A percentile compares a stretch with the other conserved stretches of the same genome.
phyloP scores from a whole-genome alignment of 352 stramenopile species.

The Phytophthora vignae region DNA sequence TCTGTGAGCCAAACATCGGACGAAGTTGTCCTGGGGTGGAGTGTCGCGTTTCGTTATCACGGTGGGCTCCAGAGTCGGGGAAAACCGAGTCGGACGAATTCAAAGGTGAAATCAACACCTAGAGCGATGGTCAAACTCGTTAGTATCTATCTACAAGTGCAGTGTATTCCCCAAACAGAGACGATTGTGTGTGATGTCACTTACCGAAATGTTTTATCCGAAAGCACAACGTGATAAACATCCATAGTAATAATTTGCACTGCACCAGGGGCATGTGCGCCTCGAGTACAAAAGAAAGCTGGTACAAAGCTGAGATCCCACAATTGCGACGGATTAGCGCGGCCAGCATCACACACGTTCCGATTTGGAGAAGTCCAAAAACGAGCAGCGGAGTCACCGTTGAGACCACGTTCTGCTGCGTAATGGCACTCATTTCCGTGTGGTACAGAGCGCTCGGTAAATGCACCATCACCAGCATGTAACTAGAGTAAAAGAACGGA shows the following conservation, averaged over 20 bases:
- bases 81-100: constrained; percentile 6
- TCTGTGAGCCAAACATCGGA: no score
- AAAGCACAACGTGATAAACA: constrained; percentile 19
- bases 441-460: constrained; percentile 30
- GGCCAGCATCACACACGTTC: constrained; percentile 2
- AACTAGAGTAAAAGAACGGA: constrained; percentile 34
- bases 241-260: constrained; percentile 42
- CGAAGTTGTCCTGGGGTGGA: no score
- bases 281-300: constrained; percentile 49
- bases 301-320: constrained; percentile 18
- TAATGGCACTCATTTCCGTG: constrained; percentile 5
- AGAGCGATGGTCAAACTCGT: no score
- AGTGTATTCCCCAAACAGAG: no score
- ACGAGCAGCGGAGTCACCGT: constrained; percentile 13
- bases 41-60: not conserved
- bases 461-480: constrained; percentile 20
- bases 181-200: not conserved
- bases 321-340: constrained; percentile 6
- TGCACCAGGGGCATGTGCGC: constrained; percentile 36
- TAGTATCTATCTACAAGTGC: no score
- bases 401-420: not conserved
- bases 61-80: not conserved
- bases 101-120: constrained; percentile 19
- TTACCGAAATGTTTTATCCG: constrained; percentile 15
- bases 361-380: constrained; percentile 25